A percentile compares a stretch with the other conserved stretches of the same genome.
Evolutionary conservation across 2,329 filamentous ascomycete species (phyloP).

Genomic region (Ceratocystis destructans): DNA sequence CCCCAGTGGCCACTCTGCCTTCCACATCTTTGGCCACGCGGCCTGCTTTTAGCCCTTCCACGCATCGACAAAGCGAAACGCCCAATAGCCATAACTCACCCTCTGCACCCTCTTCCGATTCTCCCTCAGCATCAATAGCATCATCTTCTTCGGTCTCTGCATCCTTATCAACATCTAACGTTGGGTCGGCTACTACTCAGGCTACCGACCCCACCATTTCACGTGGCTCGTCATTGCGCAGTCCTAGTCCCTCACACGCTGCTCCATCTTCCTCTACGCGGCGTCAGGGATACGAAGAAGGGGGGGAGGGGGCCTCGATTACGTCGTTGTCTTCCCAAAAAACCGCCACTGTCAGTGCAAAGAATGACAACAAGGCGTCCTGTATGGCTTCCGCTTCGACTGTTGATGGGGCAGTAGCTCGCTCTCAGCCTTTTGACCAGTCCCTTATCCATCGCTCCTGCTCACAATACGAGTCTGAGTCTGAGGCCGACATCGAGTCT

Average conservation of each 20-base stretch:
- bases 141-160: conserved; percentile 1
- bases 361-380: background rate
- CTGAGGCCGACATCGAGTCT: background rate
- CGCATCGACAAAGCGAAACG: background rate
- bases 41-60: background rate
- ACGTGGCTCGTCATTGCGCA: conserved; percentile 1
- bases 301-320: background rate
- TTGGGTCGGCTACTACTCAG: conserved; percentile 13
- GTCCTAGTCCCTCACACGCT: conserved; percentile 7
- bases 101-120: background rate
- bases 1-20: background rate
- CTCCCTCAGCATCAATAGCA: conserved; percentile 4
- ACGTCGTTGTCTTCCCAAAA: background rate
- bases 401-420: background rate
- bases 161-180: conserved; percentile 5
- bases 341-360: background rate
- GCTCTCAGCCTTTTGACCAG: background rate
- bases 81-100: background rate
- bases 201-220: conserved; percentile 11
- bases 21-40: background rate
- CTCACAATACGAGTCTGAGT: background rate
- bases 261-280: background rate
- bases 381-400: conserved; percentile 11
- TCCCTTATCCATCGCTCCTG: background rate
- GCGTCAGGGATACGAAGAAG: background rate